These are phyloP conservation scores for Thielaviopsis populi DNA, from an alignment of 2,329 filamentous ascomycete genomes.

Conservation along the genomic window DNA sequence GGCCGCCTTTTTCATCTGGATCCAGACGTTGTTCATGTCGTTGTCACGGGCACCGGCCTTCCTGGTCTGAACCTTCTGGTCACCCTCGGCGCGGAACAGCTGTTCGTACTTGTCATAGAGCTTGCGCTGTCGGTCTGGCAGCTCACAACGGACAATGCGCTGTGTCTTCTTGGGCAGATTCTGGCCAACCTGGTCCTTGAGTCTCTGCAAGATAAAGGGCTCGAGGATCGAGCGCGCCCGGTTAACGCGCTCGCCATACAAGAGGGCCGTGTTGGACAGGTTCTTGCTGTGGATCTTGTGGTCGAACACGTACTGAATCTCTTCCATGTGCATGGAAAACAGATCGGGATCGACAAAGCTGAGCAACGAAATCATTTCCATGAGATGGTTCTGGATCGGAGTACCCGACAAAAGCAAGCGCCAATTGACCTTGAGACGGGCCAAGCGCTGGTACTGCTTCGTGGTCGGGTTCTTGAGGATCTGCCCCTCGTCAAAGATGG, in stretches of 20 bases:
- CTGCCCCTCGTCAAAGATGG: conserved; percentile 89
- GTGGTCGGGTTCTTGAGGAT: conserved; percentile 80
- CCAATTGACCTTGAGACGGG: conserved; percentile 65
- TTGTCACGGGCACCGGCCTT: conserved; percentile 35
- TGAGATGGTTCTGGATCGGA: conserved; percentile 84
- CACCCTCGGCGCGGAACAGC: conserved; percentile 43
- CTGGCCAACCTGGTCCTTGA: conserved; percentile 80
- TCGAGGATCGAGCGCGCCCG: conserved; percentile 84
- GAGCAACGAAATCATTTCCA: conserved; percentile 78
- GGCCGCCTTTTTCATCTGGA: conserved; percentile 82
- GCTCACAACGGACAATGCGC: conserved; percentile 64
- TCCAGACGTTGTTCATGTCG: conserved; percentile 58
- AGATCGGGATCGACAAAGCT: conserved; percentile 86
- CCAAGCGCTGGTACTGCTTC: conserved; percentile 63
- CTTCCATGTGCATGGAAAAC: conserved; percentile 55
- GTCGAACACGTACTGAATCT: conserved; percentile 77
- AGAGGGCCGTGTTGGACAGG: conserved; percentile 61
- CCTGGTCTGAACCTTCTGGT: conserved; percentile 21
- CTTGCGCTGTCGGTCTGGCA: conserved; percentile 55
- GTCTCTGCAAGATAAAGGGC: conserved; percentile 84
- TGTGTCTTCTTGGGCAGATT: conserved; percentile 70
- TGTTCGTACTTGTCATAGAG: conserved; percentile 55
- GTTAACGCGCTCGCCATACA: conserved; percentile 75
- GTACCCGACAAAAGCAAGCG: conserved; percentile 73
- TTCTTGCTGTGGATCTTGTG: conserved; percentile 78